Evolutionary conservation across 768 basidiomycete species (phyloP).

Genomic region (Rhizopogon sp.): DNA sequence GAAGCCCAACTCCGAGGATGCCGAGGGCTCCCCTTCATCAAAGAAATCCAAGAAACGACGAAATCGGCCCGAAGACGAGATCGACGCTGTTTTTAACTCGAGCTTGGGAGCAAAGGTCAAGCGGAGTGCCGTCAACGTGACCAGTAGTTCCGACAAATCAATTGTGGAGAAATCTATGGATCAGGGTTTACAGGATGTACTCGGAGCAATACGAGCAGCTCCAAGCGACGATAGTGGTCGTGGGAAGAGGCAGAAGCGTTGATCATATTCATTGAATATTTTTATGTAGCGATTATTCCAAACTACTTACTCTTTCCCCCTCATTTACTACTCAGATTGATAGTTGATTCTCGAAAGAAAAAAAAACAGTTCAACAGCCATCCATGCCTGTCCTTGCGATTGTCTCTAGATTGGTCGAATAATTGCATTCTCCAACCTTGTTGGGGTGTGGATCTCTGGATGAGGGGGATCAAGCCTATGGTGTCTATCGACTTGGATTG

Average conservation of each 20-base stretch:
- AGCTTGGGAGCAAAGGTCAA: slow-evolving; percentile 55
- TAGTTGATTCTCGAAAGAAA: neutral
- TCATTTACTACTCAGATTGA: too few species aligned
- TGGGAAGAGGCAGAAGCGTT: slow-evolving; percentile 27
- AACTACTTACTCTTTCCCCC: neutral
- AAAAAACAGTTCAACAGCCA: neutral
- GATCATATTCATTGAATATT: neutral
- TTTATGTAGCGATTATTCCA: neutral
- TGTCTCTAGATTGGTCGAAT: neutral
- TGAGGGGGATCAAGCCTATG: too few species aligned
- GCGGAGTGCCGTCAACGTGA: slow-evolving; percentile 40
- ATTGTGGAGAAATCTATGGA: slow-evolving; percentile 17
- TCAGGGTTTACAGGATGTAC: slow-evolving; percentile 40
- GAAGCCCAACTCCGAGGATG: neutral
- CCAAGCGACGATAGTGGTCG: slow-evolving; percentile 41
- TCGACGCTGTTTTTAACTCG: slow-evolving; percentile 65
- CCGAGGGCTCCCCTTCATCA: neutral
- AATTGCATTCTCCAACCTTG: neutral
- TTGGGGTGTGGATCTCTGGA: neutral
- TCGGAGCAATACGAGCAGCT: slow-evolving; percentile 56
- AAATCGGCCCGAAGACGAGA: slow-evolving; percentile 52
- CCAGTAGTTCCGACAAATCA: neutral
- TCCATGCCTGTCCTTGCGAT: neutral
- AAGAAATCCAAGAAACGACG: slow-evolving; percentile 45
- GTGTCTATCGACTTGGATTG: too few species aligned